phyloP scores from a whole-genome alignment of 805 yeast species.

The Candida coquimbonensis region DNA sequence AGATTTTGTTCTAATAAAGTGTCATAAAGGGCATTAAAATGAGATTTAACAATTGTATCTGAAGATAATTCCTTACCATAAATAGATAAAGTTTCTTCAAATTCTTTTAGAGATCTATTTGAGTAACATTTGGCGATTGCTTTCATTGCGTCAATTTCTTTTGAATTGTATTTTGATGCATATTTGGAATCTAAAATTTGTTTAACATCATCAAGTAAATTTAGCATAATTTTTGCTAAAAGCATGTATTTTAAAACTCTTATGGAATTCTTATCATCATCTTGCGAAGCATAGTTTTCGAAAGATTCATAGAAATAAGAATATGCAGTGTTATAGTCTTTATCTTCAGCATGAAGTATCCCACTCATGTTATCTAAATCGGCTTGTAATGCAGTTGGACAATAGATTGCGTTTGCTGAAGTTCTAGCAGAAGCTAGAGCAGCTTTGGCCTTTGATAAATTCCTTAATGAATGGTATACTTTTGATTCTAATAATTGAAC shows the following conservation, averaged over 20 bases:
- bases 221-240: constrained; percentile 88
- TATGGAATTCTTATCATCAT: constrained; percentile 60
- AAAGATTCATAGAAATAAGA: constrained; percentile 94
- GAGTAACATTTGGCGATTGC: constrained; percentile 86
- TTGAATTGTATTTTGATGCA: constrained; percentile 66
- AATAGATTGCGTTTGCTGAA: constrained; percentile 93
- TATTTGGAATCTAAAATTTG: constrained; percentile 69
- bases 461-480: constrained; percentile 85
- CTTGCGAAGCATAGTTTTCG: constrained; percentile 65
- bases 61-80: constrained; percentile 72
- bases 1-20: constrained; percentile 88
- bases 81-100: constrained; percentile 71
- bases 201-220: constrained; percentile 78
- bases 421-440: constrained; percentile 93
- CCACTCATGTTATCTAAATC: constrained; percentile 95
- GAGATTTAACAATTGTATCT: constrained; percentile 85
- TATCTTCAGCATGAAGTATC: constrained; percentile 90
- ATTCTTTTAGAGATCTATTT: constrained; percentile 83
- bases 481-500: constrained; percentile 89
- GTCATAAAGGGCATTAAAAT: constrained; percentile 88
- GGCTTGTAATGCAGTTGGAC: constrained; percentile 91
- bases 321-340: constrained; percentile 92
- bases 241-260: constrained; percentile 88
- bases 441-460: constrained; percentile 85
- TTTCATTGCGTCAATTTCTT: constrained; percentile 92